These are phyloP conservation scores for Phaseolus lunatus DNA, from an alignment of 306 rosid genomes.

Conservation along the genomic window DNA sequence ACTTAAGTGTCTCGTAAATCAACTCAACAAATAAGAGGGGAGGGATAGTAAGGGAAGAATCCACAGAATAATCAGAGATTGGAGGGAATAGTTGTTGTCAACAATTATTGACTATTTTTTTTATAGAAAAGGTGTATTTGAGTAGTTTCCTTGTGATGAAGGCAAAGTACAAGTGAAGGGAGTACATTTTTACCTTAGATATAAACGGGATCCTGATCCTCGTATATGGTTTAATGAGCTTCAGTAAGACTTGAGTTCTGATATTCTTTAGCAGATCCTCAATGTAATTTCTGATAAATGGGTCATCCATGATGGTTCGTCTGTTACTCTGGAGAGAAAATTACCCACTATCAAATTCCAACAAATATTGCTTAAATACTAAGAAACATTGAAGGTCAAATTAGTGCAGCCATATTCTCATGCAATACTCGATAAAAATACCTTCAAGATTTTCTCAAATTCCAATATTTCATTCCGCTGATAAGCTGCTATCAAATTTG, in stretches of 20 bases:
- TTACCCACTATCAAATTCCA: slow-evolving; percentile 39
- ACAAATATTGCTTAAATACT: slow-evolving; percentile 33
- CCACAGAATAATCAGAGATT: slow-evolving; percentile 4
- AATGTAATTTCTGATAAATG: slow-evolving; percentile 90
- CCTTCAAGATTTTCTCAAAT: slow-evolving; percentile 97
- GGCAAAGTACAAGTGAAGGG: background rate
- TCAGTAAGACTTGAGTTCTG: slow-evolving; percentile 95
- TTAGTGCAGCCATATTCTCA: background rate
- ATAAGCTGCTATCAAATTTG: slow-evolving; percentile 96
- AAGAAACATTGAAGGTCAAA: slow-evolving; percentile 33
- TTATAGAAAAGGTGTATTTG: background rate
- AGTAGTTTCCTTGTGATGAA: background rate
- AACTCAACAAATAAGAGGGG: slow-evolving; percentile 5
- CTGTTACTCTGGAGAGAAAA: slow-evolving; percentile 69
- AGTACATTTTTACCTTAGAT: slow-evolving; percentile 70
- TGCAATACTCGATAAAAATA: slow-evolving; percentile 35
- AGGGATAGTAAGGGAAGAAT: background rate
- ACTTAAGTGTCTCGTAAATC: slow-evolving; percentile 6
- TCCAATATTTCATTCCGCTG: slow-evolving; percentile 97
- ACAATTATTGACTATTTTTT: background rate
- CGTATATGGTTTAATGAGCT: slow-evolving; percentile 96
- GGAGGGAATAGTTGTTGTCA: background rate
- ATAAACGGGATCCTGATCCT: slow-evolving; percentile 96
- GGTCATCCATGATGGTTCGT: slow-evolving; percentile 97
- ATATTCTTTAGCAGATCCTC: slow-evolving; percentile 97